These are phyloP conservation scores for Metschnikowia koreensis DNA, from an alignment of 805 yeast species.

Conservation along the genomic window DNA sequence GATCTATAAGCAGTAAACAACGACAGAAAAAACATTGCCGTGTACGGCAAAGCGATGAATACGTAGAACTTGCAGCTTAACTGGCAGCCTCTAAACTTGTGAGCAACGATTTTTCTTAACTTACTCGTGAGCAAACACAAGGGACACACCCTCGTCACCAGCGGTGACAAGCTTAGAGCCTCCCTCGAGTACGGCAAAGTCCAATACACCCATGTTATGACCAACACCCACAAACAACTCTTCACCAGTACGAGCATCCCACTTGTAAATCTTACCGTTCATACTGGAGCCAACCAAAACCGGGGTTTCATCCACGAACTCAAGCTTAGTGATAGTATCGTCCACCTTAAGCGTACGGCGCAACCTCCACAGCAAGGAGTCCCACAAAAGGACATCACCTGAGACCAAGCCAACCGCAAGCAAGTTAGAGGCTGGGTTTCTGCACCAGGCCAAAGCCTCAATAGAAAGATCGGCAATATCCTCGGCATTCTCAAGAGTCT, in stretches of 20 bases:
- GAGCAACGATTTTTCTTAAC: no score
- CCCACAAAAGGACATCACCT: constrained; percentile 82
- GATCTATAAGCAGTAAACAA: no score
- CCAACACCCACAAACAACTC: constrained; percentile 80
- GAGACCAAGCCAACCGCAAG: constrained; percentile 88
- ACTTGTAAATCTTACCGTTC: constrained; percentile 82
- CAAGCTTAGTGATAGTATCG: constrained; percentile 83
- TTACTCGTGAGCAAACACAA: constrained; percentile 48
- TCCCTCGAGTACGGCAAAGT: constrained; percentile 65
- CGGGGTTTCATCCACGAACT: constrained; percentile 61
- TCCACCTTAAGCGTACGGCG: constrained; percentile 66
- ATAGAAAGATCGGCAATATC: constrained; percentile 45
- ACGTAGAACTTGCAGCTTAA: no score
- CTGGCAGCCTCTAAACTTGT: no score
- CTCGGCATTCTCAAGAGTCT: constrained; percentile 56
- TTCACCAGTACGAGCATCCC: constrained; percentile 86
- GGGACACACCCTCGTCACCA: constrained; percentile 94
- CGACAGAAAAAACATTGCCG: no score
- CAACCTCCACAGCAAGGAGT: constrained; percentile 81
- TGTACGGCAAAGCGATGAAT: no score
- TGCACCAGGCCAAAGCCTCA: constrained; percentile 75
- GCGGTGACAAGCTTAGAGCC: constrained; percentile 81
- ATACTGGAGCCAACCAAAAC: constrained; percentile 68
- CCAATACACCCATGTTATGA: constrained; percentile 91
- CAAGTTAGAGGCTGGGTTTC: constrained; percentile 47